Conservation (phyloP, 2,329 filamentous ascomycete genomes). For the Colletotrichum chrysophilum region DNA sequence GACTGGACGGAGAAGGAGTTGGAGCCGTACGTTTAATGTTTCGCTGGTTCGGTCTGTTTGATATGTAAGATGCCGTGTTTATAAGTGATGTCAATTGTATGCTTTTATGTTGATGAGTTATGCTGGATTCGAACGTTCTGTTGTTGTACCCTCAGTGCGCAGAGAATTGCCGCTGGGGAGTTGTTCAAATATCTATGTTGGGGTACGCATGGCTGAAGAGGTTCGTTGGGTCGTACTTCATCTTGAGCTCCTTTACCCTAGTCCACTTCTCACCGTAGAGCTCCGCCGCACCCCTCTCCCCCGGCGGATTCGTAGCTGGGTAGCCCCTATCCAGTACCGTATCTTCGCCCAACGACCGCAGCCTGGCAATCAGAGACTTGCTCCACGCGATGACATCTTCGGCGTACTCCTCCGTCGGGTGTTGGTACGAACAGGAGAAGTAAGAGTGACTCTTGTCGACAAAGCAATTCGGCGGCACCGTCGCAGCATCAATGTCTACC, state of each 20-base stretch:
- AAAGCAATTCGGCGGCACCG: not conserved
- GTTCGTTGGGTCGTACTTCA: not conserved
- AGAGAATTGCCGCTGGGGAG: not conserved
- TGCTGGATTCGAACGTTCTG: not conserved
- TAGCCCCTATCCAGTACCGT: not conserved
- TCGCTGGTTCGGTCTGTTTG: not conserved
- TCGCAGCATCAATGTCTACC: not conserved
- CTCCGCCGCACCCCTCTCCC: not conserved
- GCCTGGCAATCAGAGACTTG: not conserved
- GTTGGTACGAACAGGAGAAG: not conserved
- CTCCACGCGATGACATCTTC: not conserved
- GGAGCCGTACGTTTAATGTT: not conserved
- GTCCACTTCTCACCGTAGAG: not conserved
- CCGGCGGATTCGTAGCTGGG: not conserved
- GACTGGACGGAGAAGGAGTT: conserved; percentile 40
- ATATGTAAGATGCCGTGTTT: not conserved
- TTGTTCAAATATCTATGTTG: not conserved
- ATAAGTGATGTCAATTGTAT: not conserved
- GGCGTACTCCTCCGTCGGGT: not conserved
- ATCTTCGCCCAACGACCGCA: not conserved
- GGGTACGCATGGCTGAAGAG: not conserved
- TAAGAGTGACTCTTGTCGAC: not conserved
- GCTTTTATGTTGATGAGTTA: not conserved
- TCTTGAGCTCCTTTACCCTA: not conserved
- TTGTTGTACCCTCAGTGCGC: not conserved